Conservation (phyloP, 768 basidiomycete species). For the Lentinula boryana region DNA sequence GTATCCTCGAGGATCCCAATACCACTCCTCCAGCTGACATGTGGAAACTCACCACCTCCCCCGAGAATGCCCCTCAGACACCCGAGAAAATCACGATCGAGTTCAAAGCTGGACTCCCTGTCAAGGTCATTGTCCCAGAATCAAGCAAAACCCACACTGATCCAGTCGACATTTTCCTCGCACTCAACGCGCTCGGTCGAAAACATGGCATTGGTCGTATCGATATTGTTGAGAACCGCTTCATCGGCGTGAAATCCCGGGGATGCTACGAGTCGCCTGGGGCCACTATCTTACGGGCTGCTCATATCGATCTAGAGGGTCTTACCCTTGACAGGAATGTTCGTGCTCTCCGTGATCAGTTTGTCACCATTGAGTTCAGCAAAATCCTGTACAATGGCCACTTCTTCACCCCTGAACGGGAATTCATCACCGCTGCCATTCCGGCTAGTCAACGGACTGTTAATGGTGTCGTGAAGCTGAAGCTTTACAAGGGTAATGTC, state of each 20-base stretch:
- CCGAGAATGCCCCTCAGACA: constrained; percentile 71
- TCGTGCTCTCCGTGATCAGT: constrained; percentile 89
- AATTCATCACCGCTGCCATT: constrained; percentile 87
- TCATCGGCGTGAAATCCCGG: constrained; percentile 98
- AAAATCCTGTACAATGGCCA: constrained; percentile 97
- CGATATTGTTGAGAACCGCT: constrained; percentile 99
- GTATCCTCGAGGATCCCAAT: constrained; percentile 96
- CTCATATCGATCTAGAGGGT: constrained; percentile 96
- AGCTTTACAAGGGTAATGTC: constrained; percentile 95
- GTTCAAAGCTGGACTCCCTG: constrained; percentile 82
- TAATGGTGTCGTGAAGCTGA: constrained; percentile 86
- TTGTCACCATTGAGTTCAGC: constrained; percentile 86
- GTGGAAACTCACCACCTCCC: constrained; percentile 94
- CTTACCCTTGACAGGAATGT: constrained; percentile 98
- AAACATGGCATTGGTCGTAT: constrained; percentile 96
- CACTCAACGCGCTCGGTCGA: constrained; percentile 85
- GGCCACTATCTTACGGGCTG: constrained; percentile 90
- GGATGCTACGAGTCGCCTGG: constrained; percentile 99
- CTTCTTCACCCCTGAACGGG: constrained; percentile 99
- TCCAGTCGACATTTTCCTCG: constrained; percentile 88
- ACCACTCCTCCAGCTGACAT: constrained; percentile 92
- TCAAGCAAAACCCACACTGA: constrained; percentile 72
- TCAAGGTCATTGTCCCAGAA: constrained; percentile 63
- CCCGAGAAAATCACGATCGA: constrained; percentile 83
- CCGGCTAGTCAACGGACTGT: constrained; percentile 95